A percentile compares a stretch with the other conserved stretches of the same genome.
Evolutionary conservation across 257 asterid species (phyloP).

Genomic region (Solanum stenotomum): DNA sequence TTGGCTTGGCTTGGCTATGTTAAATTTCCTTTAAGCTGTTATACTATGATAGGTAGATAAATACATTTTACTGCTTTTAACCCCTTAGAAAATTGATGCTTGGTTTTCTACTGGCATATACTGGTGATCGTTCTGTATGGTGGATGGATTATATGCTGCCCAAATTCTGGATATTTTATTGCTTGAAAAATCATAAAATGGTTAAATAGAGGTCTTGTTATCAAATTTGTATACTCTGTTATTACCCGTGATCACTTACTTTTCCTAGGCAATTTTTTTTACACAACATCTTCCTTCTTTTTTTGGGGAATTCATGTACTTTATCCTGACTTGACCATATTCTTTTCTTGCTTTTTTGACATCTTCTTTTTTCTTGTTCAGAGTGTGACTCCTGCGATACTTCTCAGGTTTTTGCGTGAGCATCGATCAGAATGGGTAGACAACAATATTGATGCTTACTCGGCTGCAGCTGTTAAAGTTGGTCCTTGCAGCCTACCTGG

Average conservation of each 20-base stretch:
- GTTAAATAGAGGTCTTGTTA: background rate
- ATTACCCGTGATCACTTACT: background rate
- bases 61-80: background rate
- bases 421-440: constrained; percentile 98
- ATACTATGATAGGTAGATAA: background rate
- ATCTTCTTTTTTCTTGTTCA: constrained; percentile 14
- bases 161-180: background rate
- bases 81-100: background rate
- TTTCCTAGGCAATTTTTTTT: background rate
- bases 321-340: background rate
- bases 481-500: constrained; percentile 60
- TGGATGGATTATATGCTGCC: background rate
- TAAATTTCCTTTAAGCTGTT: background rate
- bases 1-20: background rate
- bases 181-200: background rate
- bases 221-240: background rate
- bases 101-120: background rate
- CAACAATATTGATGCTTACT: constrained; percentile 62
- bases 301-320: background rate
- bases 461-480: constrained; percentile 68
- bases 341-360: background rate
- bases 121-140: background rate
- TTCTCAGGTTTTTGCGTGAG: constrained; percentile 72
- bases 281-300: background rate
- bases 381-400: constrained; percentile 87